These are phyloP conservation scores for Cryptococcus neoformans DNA, from an alignment of 1,284 basidiomycete genomes.

Conservation along the genomic window DNA sequence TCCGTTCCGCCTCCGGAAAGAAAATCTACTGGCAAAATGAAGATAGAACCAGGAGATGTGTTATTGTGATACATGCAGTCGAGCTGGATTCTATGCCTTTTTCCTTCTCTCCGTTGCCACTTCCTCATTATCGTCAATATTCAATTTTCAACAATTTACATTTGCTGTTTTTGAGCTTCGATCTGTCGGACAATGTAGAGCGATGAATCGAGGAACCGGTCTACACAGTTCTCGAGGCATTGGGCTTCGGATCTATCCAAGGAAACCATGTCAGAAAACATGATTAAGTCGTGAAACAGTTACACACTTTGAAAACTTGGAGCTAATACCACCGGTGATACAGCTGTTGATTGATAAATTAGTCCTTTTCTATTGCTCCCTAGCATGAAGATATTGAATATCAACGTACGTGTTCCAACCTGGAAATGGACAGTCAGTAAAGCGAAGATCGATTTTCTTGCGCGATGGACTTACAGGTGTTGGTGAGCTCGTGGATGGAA, in stretches of 20 bases:
- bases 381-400: neutral
- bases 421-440: constrained; percentile 10
- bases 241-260: constrained; percentile 60
- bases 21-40: neutral
- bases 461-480: constrained; percentile 34
- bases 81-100: neutral
- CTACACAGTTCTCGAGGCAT: constrained; percentile 89
- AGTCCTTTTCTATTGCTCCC: neutral
- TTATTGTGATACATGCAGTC: constrained; percentile 17
- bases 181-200: constrained; percentile 80
- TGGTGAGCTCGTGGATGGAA: constrained; percentile 51
- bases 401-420: constrained; percentile 79
- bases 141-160: constrained; percentile 8
- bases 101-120: constrained; percentile 1
- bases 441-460: neutral
- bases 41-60: neutral
- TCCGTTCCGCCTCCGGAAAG: too few relatives aligned
- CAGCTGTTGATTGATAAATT: constrained; percentile 57
- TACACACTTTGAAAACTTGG: constrained; percentile 67
- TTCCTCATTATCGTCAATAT: neutral
- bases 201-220: constrained; percentile 91
- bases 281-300: neutral
- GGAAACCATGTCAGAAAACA: neutral
- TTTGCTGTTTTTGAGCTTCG: constrained; percentile 53
- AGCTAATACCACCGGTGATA: constrained; percentile 77